phyloP scores from a whole-genome alignment of 2,329 filamentous ascomycete species.

The Aspergillus tubingensis region DNA sequence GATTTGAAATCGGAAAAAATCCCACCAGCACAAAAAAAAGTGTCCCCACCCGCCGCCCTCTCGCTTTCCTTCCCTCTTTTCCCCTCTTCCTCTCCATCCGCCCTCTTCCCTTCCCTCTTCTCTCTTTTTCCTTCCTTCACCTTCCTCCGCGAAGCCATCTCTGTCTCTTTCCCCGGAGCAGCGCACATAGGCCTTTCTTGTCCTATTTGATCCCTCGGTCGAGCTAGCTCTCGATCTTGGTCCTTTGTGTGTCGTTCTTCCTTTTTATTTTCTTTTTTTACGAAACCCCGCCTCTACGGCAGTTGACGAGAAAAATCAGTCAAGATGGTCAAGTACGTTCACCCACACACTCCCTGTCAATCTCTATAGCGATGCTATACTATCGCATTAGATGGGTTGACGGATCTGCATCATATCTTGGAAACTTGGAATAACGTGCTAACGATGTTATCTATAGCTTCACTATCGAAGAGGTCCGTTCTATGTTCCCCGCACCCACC shows the following conservation, averaged over 20 bases:
- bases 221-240: slow-evolving; percentile 48
- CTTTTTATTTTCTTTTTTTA: slow-evolving; percentile 29
- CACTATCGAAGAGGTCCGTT: slow-evolving; percentile 84
- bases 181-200: slow-evolving; percentile 41
- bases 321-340: slow-evolving; percentile 99
- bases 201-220: slow-evolving; percentile 38
- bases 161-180: slow-evolving; percentile 37
- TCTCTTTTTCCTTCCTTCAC: slow-evolving; percentile 32
- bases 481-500: slow-evolving; percentile 5
- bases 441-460: slow-evolving; percentile 65
- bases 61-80: slow-evolving; percentile 25
- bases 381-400: too few relatives aligned
- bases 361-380: too few relatives aligned
- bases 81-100: slow-evolving; percentile 28
- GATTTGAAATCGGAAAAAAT: slow-evolving; percentile 35
- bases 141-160: slow-evolving; percentile 32
- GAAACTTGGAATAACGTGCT: slow-evolving; percentile 23
- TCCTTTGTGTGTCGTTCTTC: slow-evolving; percentile 41
- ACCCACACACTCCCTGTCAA: background rate
- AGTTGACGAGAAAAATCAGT: slow-evolving; percentile 60
- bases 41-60: slow-evolving; percentile 29
- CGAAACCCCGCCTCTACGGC: slow-evolving; percentile 46
- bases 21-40: slow-evolving; percentile 21
- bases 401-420: too few relatives aligned
- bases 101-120: slow-evolving; percentile 33